Evolutionary conservation across 257 asterid genomes (phyloP).

Genomic region (Gynochthodes officinalis): DNA sequence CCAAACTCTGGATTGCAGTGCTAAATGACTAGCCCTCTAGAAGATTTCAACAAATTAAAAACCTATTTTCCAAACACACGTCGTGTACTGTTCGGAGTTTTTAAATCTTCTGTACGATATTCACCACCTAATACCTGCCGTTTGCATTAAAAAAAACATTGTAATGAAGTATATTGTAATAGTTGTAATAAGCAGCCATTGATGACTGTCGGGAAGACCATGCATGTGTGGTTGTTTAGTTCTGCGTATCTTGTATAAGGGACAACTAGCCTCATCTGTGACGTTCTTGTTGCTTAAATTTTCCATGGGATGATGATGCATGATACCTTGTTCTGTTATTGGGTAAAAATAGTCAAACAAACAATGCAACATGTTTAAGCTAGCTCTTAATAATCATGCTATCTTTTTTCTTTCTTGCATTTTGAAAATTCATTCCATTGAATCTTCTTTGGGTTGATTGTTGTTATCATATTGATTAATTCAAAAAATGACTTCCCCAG

Average conservation of each 20-base stretch:
- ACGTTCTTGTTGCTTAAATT: background rate
- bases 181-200: background rate
- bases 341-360: background rate
- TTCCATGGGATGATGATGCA: conserved; percentile 1
- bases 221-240: conserved; percentile 8
- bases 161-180: background rate
- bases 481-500: background rate
- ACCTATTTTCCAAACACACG: background rate
- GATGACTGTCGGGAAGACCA: background rate
- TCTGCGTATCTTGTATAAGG: background rate
- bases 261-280: conserved; percentile 5
- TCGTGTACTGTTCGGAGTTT: background rate
- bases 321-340: background rate
- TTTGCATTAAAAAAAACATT: background rate
- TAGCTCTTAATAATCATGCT: conserved; percentile 1
- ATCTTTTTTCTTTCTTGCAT: conserved; percentile 1
- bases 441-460: background rate
- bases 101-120: background rate
- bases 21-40: background rate
- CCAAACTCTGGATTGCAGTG: background rate
- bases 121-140: conserved; percentile 11
- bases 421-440: background rate
- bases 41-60: background rate
- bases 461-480: background rate
- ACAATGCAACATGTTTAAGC: background rate